These are phyloP conservation scores for Lunasporangiospora selenospora DNA, from an alignment of 192 early-diverging fungal genomes.

Conservation along the genomic window DNA sequence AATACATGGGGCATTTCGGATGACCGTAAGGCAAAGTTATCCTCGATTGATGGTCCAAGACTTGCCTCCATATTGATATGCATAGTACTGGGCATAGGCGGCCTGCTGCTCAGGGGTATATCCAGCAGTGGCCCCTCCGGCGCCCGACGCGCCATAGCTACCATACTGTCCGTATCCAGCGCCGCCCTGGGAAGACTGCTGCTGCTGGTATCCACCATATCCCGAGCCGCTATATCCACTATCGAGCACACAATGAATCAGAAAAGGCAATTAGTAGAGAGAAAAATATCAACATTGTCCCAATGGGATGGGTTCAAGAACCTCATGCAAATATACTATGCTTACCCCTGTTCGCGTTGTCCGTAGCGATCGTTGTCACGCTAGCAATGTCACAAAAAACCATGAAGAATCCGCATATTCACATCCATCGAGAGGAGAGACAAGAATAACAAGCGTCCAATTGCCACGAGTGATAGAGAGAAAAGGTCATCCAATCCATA, in stretches of 20 bases:
- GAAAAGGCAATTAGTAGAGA: background rate
- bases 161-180: slow-evolving; percentile 44
- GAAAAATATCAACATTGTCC: too few species aligned
- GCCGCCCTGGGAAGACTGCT: slow-evolving; percentile 9
- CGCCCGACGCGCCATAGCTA: slow-evolving; percentile 30
- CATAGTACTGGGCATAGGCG: slow-evolving; percentile 48
- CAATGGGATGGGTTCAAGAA: too few species aligned
- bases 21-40: background rate
- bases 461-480: background rate
- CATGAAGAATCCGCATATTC: slow-evolving; percentile 12
- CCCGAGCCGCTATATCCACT: slow-evolving; percentile 34
- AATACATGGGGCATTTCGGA: background rate
- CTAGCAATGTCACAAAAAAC: slow-evolving; percentile 20
- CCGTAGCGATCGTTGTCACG: slow-evolving; percentile 47
- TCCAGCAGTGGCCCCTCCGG: slow-evolving; percentile 16
- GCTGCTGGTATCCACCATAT: slow-evolving; percentile 23
- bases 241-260: background rate
- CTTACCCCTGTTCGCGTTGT: slow-evolving; percentile 43
- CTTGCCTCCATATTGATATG: slow-evolving; percentile 30
- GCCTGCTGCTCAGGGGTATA: slow-evolving; percentile 49
- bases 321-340: too few species aligned
- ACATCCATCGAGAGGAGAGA: too few species aligned
- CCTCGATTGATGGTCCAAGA: too few species aligned
- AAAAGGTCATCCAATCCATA: too few species aligned
- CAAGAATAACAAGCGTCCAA: background rate